Percentiles rank a stretch among this genome's conserved stretches.
phyloP scores from a whole-genome alignment of 139 green algal species.

The Coelastrella sp. region DNA sequence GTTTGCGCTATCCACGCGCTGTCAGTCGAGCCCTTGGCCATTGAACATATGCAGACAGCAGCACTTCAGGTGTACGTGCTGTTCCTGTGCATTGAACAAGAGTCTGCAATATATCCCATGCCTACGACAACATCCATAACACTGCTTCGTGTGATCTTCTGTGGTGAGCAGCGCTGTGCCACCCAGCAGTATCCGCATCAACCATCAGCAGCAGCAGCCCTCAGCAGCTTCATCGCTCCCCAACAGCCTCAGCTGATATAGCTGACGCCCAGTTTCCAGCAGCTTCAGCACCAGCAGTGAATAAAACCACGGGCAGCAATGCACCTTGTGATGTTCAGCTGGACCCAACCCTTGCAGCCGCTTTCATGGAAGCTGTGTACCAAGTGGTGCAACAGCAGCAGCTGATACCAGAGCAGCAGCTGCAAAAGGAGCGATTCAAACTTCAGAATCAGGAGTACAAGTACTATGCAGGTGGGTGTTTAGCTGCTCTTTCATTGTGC shows the following conservation, averaged over 20 bases:
- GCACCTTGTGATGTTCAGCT: neutral
- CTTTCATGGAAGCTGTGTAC: slow-evolving; percentile 46
- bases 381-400: slow-evolving; percentile 24
- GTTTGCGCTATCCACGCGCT: too few relatives aligned
- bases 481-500: neutral
- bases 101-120: too few relatives aligned
- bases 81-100: too few relatives aligned
- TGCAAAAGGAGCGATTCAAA: slow-evolving; percentile 59
- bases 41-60: too few relatives aligned
- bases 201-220: slow-evolving; percentile 1
- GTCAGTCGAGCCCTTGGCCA: too few relatives aligned
- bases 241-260: neutral
- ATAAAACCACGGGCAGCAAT: slow-evolving; percentile 3
- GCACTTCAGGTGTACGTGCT: too few relatives aligned
- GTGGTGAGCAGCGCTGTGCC: too few relatives aligned
- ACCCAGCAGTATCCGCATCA: neutral
- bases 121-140: too few relatives aligned
- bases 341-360: slow-evolving; percentile 30
- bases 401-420: slow-evolving; percentile 41
- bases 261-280: neutral
- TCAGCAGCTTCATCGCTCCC: neutral
- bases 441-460: slow-evolving; percentile 56
- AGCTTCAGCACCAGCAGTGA: neutral
- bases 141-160: too few relatives aligned
- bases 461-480: slow-evolving; percentile 16